Percentiles rank a stretch among this genome's conserved stretches.
These are phyloP conservation scores for Picochlorum sp. DNA, from an alignment of 139 green algal species.

Conservation along the genomic window DNA sequence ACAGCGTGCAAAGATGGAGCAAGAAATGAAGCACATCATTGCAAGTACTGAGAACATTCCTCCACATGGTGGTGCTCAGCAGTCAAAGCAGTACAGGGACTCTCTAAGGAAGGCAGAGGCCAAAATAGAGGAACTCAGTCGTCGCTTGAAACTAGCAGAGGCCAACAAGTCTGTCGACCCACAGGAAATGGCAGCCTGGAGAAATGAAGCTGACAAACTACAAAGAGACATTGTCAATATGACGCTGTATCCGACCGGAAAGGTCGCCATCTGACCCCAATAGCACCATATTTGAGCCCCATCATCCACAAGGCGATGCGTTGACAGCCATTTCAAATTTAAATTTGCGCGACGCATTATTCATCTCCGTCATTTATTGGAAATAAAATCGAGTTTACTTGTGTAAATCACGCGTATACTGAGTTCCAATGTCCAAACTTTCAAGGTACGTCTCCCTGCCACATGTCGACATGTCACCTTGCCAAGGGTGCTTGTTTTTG, in stretches of 20 bases:
- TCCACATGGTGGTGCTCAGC: not conserved
- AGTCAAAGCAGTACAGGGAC: conserved; percentile 1
- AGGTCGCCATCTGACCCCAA: not conserved
- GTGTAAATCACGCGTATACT: too few relatives aligned
- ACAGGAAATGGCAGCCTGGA: not conserved
- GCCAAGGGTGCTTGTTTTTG: too few relatives aligned
- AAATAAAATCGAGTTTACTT: too few relatives aligned
- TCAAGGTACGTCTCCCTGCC: not conserved
- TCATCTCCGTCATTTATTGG: too few relatives aligned
- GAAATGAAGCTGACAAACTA: not conserved
- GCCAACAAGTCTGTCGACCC: not conserved
- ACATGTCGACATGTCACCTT: too few relatives aligned
- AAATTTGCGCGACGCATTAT: too few relatives aligned
- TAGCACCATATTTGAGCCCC: not conserved
- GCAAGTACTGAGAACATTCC: not conserved
- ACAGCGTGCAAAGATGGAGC: not conserved
- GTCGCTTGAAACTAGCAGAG: not conserved
- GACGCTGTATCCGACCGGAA: not conserved
- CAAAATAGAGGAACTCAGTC: not conserved
- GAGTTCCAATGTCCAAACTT: conserved; percentile 2
- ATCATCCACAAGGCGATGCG: not conserved
- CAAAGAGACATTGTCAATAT: not conserved
- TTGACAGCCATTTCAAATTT: not conserved
- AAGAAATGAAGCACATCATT: conserved; percentile 1
- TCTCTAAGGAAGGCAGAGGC: not conserved